phyloP scores from a whole-genome alignment of 306 rosid species.

The Quercus alba region DNA sequence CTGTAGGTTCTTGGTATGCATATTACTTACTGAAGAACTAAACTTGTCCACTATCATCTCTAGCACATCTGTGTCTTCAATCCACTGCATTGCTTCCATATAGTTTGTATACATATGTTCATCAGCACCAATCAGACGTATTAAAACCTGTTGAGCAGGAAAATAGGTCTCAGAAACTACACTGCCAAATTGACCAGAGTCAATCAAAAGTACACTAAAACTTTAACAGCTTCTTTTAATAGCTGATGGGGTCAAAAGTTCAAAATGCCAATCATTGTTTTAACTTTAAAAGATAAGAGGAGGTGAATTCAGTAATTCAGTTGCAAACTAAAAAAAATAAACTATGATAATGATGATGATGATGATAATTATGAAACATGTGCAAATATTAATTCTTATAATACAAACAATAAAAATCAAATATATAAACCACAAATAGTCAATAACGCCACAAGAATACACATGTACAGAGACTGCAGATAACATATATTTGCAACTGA shows the following conservation, averaged over 20 bases:
- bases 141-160: slow-evolving; percentile 64
- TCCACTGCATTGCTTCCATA: slow-evolving; percentile 87
- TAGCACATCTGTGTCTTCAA: slow-evolving; percentile 78
- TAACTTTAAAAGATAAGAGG: background rate
- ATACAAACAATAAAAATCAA: background rate
- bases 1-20: background rate
- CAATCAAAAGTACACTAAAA: slow-evolving; percentile 4
- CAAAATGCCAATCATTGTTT: background rate
- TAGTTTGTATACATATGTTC: slow-evolving; percentile 87
- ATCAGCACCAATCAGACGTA: slow-evolving; percentile 95
- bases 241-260: background rate
- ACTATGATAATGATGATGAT: no score
- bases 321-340: background rate
- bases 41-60: slow-evolving; percentile 98
- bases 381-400: background rate
- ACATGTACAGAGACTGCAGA: slow-evolving; percentile 18
- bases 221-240: background rate
- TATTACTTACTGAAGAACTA: slow-evolving; percentile 81
- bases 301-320: background rate
- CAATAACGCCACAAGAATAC: background rate
- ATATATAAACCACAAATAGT: background rate
- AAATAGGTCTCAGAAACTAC: slow-evolving; percentile 11
- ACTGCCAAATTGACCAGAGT: background rate
- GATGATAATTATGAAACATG: background rate
- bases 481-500: background rate